Evolutionary conservation across 2,329 filamentous ascomycete genomes (phyloP).

Genomic region (Xylaria sp.): DNA sequence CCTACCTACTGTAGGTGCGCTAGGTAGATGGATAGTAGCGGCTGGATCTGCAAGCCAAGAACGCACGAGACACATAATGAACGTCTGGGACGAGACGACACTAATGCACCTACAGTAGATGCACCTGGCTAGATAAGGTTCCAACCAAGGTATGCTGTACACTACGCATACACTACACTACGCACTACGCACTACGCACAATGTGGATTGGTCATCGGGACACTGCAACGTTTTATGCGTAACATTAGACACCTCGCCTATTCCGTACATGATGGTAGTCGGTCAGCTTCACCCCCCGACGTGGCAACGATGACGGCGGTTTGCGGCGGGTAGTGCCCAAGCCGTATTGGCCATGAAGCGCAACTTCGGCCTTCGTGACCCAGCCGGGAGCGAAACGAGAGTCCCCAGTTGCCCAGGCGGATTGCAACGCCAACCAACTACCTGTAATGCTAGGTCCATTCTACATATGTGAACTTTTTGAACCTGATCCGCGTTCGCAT

Average conservation of each 20-base stretch:
- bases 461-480: slow-evolving; percentile 3
- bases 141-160: slow-evolving; percentile 17
- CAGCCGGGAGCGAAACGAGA: neutral
- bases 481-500: slow-evolving; percentile 16
- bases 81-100: slow-evolving; percentile 38
- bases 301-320: neutral
- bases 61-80: slow-evolving; percentile 41
- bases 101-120: no score
- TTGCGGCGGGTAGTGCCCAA: slow-evolving; percentile 8
- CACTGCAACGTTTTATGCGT: slow-evolving; percentile 13
- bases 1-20: no score
- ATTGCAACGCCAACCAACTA: neutral
- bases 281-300: neutral
- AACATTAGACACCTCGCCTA: neutral
- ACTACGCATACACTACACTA: no score
- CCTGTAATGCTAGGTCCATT: slow-evolving; percentile 6
- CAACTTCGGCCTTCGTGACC: neutral
- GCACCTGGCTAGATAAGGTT: slow-evolving; percentile 38
- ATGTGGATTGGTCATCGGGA: neutral
- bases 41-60: slow-evolving; percentile 34
- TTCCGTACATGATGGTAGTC: neutral
- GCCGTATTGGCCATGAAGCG: slow-evolving; percentile 9
- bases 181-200: no score
- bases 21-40: neutral
- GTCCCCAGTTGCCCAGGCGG: neutral